phyloP scores from a whole-genome alignment of 2,329 filamentous ascomycete species.

The Chaetomiaceae sp. region DNA sequence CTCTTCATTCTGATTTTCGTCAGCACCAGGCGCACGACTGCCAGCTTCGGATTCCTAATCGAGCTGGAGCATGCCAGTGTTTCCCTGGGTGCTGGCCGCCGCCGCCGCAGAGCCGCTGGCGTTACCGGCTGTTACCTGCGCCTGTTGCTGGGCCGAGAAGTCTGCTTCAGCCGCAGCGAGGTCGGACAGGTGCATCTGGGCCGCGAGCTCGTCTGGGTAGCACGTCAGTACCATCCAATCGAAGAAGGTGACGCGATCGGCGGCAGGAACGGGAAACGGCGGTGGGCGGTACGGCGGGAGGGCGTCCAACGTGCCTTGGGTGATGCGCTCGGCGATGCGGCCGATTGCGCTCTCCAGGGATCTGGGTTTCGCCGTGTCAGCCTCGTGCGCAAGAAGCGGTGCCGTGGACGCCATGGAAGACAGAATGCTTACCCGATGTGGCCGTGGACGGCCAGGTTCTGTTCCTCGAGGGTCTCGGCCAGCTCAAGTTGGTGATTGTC shows the following conservation, averaged over 20 bases:
- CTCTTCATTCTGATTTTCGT: background rate
- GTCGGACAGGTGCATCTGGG: slow-evolving; percentile 17
- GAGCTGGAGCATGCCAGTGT: slow-evolving; percentile 7
- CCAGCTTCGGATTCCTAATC: slow-evolving; percentile 13
- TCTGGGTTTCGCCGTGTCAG: slow-evolving; percentile 14
- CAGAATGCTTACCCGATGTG: slow-evolving; percentile 51
- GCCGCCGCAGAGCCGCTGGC: no score
- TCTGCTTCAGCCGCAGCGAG: background rate
- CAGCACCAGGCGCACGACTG: background rate
- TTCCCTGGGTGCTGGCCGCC: background rate
- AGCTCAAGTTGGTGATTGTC: slow-evolving; percentile 91
- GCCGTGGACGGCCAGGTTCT: slow-evolving; percentile 74
- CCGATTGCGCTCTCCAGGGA: slow-evolving; percentile 26
- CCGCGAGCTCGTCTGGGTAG: slow-evolving; percentile 25
- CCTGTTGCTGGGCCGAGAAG: background rate
- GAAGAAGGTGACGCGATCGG: slow-evolving; percentile 30
- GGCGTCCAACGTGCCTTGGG: slow-evolving; percentile 21
- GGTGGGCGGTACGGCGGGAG: slow-evolving; percentile 26
- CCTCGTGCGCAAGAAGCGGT: background rate
- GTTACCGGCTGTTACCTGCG: background rate
- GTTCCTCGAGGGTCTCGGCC: slow-evolving; percentile 66
- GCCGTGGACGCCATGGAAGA: no score
- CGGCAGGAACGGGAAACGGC: slow-evolving; percentile 28
- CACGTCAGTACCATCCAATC: slow-evolving; percentile 32
- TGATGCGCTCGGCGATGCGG: slow-evolving; percentile 17